Evolutionary conservation across 2,329 filamentous ascomycete species (phyloP).

Genomic region (Colletotrichum kahawae): DNA sequence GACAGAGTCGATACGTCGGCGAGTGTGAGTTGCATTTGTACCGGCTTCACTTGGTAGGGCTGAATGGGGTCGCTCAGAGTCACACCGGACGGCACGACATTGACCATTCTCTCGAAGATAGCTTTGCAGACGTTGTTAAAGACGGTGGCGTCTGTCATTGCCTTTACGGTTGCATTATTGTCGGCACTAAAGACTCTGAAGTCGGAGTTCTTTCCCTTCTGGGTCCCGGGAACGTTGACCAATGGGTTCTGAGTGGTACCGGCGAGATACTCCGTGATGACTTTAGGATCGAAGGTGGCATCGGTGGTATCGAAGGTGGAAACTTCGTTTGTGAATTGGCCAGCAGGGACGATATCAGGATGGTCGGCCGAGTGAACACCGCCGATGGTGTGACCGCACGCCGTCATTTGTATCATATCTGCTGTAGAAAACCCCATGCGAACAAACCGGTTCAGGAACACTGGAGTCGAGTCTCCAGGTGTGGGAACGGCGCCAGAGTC

Average conservation of each 20-base stretch:
- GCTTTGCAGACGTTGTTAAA: constrained; percentile 55
- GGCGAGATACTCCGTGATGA: constrained; percentile 61
- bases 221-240: constrained; percentile 54
- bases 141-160: constrained; percentile 46
- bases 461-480: constrained; percentile 57
- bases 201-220: constrained; percentile 55
- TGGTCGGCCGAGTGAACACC: constrained; percentile 62
- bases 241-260: constrained; percentile 60
- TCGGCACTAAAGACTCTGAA: constrained; percentile 61
- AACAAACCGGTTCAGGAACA: constrained; percentile 59
- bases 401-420: constrained; percentile 66
- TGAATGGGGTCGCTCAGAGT: constrained; percentile 55
- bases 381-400: constrained; percentile 67
- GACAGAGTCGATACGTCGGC: constrained; percentile 52
- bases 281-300: constrained; percentile 58
- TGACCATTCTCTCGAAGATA: constrained; percentile 65
- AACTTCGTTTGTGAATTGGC: constrained; percentile 47
- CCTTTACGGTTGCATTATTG: constrained; percentile 57
- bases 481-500: constrained; percentile 55
- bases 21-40: constrained; percentile 59
- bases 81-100: constrained; percentile 59
- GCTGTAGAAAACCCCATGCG: constrained; percentile 60
- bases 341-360: constrained; percentile 54
- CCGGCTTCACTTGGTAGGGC: constrained; percentile 66
- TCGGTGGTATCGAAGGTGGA: constrained; percentile 52